Base-by-base conservation (phyloP, 768 basidiomycete species). In the Artomyces pyxidatus region DNA sequence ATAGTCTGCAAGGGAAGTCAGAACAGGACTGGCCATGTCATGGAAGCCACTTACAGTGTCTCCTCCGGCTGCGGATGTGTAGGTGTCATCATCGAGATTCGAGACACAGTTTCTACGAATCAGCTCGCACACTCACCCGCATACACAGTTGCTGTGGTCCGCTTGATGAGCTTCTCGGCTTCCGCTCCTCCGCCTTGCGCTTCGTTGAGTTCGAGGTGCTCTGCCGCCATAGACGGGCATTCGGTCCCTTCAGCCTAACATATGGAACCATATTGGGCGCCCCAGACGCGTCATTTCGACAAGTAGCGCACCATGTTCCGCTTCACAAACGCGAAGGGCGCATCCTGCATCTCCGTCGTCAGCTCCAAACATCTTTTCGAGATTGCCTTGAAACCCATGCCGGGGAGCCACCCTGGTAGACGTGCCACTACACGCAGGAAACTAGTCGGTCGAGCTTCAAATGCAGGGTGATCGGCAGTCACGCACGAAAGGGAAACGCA, bases 1-100 rank as follows among this genome's bases (percentile, higher is more conserved):
- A 45, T 50, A 0, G 52, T 61, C 61, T 51, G 23, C 28, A 28
- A 22, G 4, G 38, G 26, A 6, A 17, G 19, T 29, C 23, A 63
- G 65, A 49, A 55, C 65, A 40, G 68, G 51, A 28, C 60, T 47
- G 29, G 67, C 61, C 28, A 63, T 58, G 23, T 59, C 55, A 59
- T 16, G 51, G 35, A 9, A n/a, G n/a, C n/a, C n/a, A 59, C 62
- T 16, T 42, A 42, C 48, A 12, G 48, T 42, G 30, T 49, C 48
- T 17, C 30, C 40, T 25, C 58, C 35, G 6, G 41, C 41, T 30
- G 54, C 51, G 17, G 8, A 22, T 2, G 22, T 14, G 35, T n/a
- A 8, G 9, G 1, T 16, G 40, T 42, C 40, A 5, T 16, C 7
- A 16, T 23, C 3, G 26, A 42, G 3, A 40, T 40, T 12, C 4